Base-by-base conservation (phyloP, 306 rosid species). In the Malus sylvestris region DNA sequence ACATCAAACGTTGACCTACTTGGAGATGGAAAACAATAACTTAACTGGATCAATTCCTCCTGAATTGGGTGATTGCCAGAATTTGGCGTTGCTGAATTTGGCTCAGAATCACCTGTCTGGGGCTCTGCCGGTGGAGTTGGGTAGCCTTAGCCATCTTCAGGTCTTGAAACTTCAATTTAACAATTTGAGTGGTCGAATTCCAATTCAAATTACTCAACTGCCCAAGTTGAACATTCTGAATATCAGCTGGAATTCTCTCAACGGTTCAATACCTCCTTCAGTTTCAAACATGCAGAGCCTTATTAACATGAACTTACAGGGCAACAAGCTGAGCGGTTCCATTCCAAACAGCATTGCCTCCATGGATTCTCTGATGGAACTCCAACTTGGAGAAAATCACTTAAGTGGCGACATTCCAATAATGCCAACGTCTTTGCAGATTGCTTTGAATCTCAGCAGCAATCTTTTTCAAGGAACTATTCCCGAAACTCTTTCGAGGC, bases 371-470 rank as follows among this genome's bases (percentile, higher is more conserved):
- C 87, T 91, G 55, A 4, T 87, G 11, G 98, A 90, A 30, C 90
- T 92, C 76, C 97, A 89, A 72, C 93, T 95, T 51, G 97, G 93
- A 44, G 18, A 70, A 69, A 95, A 95, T 79, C 80, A 57, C 16
- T 73, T 95, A 22, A 84, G 78, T 3, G 91, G 91, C 61, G 5
- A 2, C 23, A 89, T 95, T 82, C 97, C 96, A 40, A 19, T 0
- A 42, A 89, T 95, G 98, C 93, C 98, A 27, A 0, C 0, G n/a
- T 74, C 0, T 63, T 81, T 95, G 63, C 96, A 88, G 86, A 81
- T 85, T 78, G 72, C 87, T 25, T 70, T 95, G 88, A 90, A 95
- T 83, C 96, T 95, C 76, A 92, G 98, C 76, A 80, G 77, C 82
- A 95, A 95, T 80, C 83, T 0, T 68, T 89, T 95, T 46, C 51